These are phyloP conservation scores for Eucalyptus grandis DNA, from an alignment of 345 rosid species.

Conservation along the genomic window DNA sequence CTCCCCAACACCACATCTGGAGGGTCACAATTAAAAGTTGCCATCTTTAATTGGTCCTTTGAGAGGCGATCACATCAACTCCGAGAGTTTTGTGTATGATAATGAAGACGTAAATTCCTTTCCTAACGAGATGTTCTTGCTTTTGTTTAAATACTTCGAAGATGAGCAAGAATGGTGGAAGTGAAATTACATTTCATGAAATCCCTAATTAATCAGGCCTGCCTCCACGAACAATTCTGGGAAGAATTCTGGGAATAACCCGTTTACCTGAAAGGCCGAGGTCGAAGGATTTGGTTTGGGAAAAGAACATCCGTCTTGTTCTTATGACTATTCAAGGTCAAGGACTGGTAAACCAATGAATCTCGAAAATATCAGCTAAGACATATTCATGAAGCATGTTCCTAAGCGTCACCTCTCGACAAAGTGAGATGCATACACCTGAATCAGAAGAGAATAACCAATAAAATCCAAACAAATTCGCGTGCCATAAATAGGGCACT, in stretches of 20 bases:
- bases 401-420: neutral
- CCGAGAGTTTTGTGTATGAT: neutral
- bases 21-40: no score
- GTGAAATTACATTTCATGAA: neutral
- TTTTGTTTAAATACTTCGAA: neutral
- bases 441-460: neutral
- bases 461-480: neutral
- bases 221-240: neutral
- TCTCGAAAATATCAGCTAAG: neutral
- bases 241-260: neutral
- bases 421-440: neutral
- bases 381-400: neutral
- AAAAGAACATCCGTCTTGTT: neutral
- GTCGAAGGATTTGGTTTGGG: neutral
- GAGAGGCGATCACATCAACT: neutral
- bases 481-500: neutral
- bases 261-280: neutral
- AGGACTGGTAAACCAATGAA: neutral
- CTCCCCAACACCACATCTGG: no score
- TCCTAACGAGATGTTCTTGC: neutral
- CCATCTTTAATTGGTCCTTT: neutral
- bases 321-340: no score
- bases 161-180: neutral
- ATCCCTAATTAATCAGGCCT: neutral
- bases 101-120: neutral